These are phyloP conservation scores for Nitzschia sp. DNA, from an alignment of 108 stramenopile genomes.

Conservation along the genomic window DNA sequence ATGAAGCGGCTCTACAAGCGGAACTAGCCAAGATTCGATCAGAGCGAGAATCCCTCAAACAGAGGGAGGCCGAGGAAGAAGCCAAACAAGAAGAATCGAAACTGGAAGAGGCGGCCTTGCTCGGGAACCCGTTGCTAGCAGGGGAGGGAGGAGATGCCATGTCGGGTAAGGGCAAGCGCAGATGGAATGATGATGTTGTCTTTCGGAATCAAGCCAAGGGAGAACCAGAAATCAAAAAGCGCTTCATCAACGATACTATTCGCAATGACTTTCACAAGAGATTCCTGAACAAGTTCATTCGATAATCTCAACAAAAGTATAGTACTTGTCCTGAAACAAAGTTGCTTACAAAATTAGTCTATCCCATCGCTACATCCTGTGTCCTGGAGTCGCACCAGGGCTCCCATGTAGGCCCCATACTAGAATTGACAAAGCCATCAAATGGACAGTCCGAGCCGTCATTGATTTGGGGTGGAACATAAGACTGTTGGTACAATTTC, in stretches of 20 bases:
- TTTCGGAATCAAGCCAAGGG: slow-evolving; percentile 94
- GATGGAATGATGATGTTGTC: slow-evolving; percentile 98
- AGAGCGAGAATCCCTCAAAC: slow-evolving; percentile 82
- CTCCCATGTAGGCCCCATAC: slow-evolving; percentile 14
- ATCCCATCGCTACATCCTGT: background rate
- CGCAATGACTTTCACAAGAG: slow-evolving; percentile 96
- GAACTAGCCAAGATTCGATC: slow-evolving; percentile 90
- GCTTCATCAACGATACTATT: slow-evolving; percentile 98
- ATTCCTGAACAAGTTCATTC: slow-evolving; percentile 95
- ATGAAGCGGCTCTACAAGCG: slow-evolving; percentile 88
- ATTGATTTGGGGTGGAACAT: slow-evolving; percentile 24
- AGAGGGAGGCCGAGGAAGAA: slow-evolving; percentile 77
- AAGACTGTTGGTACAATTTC: slow-evolving; percentile 20
- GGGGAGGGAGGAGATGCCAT: slow-evolving; percentile 13
- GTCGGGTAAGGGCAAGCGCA: slow-evolving; percentile 72
- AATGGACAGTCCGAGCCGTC: slow-evolving; percentile 14
- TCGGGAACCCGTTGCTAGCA: slow-evolving; percentile 87
- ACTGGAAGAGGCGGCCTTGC: slow-evolving; percentile 84
- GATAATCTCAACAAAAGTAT: too few species aligned
- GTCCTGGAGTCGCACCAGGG: slow-evolving; percentile 4
- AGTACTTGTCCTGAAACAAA: too few species aligned
- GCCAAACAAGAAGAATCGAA: slow-evolving; percentile 66
- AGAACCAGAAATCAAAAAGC: slow-evolving; percentile 86
- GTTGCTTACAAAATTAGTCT: too few species aligned
- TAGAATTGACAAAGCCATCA: slow-evolving; percentile 13